Conservation (phyloP, 1,139 yeast species). For the Lodderomyces oxycetoniae region DNA sequence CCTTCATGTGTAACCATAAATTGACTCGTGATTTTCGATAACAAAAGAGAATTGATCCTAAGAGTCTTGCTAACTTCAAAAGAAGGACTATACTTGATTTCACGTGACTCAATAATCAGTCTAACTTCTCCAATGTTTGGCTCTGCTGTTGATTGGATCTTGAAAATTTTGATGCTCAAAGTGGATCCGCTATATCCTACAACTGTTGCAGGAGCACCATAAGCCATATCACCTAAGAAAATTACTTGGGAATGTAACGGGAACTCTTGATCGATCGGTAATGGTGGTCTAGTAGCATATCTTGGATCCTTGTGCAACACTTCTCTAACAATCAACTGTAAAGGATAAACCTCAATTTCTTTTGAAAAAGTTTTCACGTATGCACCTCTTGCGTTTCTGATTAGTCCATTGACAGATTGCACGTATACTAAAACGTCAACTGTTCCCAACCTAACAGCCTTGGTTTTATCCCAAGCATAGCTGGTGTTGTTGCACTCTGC, state of each 20-base stretch:
- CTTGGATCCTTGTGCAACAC: constrained; percentile 74
- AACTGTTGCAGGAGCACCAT: constrained; percentile 79
- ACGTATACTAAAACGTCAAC: constrained; percentile 62
- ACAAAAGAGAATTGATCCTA: constrained; percentile 55
- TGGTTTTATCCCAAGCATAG: constrained; percentile 27
- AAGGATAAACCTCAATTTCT: constrained; percentile 56
- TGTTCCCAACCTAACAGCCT: constrained; percentile 56
- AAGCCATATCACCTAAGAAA: constrained; percentile 84
- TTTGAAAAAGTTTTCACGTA: constrained; percentile 61
- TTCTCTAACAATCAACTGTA: constrained; percentile 73
- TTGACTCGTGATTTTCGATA: constrained; percentile 75
- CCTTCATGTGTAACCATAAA: constrained; percentile 52
- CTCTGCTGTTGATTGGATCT: constrained; percentile 49
- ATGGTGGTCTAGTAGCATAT: constrained; percentile 65
- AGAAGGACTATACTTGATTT: constrained; percentile 62
- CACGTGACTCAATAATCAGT: constrained; percentile 51
- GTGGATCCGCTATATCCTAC: constrained; percentile 56
- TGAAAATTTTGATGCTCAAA: constrained; percentile 48
- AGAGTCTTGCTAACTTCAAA: constrained; percentile 60
- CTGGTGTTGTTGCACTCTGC: constrained; percentile 19
- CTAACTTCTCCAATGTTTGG: constrained; percentile 61
- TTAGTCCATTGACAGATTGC: constrained; percentile 73
- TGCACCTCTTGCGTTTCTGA: constrained; percentile 69
- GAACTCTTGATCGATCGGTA: constrained; percentile 76
- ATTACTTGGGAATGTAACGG: constrained; percentile 70